These are phyloP conservation scores for Telfairia occidentalis DNA, from an alignment of 331 rosid species.

Conservation along the genomic window DNA sequence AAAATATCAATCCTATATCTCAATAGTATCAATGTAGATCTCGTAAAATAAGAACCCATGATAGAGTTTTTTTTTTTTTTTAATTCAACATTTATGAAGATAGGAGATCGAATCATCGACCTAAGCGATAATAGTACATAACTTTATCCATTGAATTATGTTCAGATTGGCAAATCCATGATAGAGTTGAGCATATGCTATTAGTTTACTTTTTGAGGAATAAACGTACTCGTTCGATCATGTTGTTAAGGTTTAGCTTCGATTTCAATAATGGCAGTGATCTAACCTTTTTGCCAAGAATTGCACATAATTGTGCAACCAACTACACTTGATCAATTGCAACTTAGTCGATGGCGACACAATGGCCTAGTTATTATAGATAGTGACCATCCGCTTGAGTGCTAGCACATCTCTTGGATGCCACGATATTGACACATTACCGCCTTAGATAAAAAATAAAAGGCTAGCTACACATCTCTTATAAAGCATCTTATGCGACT, in stretches of 20 bases:
- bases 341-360: background rate
- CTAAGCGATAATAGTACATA: too few relatives aligned
- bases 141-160: too few relatives aligned
- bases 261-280: background rate
- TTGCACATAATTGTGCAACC: background rate
- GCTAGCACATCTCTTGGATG: background rate
- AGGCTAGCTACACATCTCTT: background rate
- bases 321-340: background rate
- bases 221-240: background rate
- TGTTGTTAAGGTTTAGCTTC: background rate
- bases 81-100: too few relatives aligned
- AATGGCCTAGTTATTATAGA: background rate
- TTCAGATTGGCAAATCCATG: too few relatives aligned
- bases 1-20: too few relatives aligned
- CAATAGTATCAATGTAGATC: too few relatives aligned
- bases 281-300: background rate
- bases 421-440: background rate
- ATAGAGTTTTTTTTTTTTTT: too few relatives aligned
- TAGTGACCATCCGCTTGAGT: background rate
- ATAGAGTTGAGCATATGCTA: too few relatives aligned
- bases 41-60: too few relatives aligned
- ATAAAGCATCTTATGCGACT: background rate
- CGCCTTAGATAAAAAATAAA: background rate
- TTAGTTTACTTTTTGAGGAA: background rate
- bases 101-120: too few relatives aligned